These are phyloP conservation scores for Calonectria hongkongensis DNA, from an alignment of 2,329 filamentous ascomycete genomes.

Conservation along the genomic window DNA sequence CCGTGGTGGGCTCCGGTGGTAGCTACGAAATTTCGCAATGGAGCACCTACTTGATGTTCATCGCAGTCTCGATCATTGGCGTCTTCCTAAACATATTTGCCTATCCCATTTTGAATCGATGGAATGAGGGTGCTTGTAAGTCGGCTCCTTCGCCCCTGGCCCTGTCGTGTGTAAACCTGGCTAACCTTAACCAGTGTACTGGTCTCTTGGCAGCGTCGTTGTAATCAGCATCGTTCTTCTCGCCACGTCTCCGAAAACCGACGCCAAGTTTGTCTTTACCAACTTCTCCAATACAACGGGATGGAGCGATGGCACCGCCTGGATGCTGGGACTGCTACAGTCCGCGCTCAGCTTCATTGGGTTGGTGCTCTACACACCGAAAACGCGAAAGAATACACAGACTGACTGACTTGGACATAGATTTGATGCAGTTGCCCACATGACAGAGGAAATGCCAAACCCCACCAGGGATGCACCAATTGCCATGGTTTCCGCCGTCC, in stretches of 20 bases:
- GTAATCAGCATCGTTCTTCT: slow-evolving; percentile 66
- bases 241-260: slow-evolving; percentile 62
- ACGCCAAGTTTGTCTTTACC: slow-evolving; percentile 65
- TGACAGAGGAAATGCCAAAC: slow-evolving; percentile 68
- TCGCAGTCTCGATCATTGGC: slow-evolving; percentile 52
- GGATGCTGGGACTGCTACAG: slow-evolving; percentile 68
- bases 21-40: slow-evolving; percentile 62
- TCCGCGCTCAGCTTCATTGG: slow-evolving; percentile 59
- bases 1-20: slow-evolving; percentile 62
- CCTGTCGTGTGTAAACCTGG: neutral
- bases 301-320: slow-evolving; percentile 67
- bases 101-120: slow-evolving; percentile 63
- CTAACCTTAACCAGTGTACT: slow-evolving; percentile 57
- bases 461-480: slow-evolving; percentile 63
- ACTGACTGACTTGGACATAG: slow-evolving; percentile 37
- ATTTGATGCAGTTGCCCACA: slow-evolving; percentile 67
- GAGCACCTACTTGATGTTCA: slow-evolving; percentile 66
- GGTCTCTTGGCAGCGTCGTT: slow-evolving; percentile 64
- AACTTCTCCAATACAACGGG: slow-evolving; percentile 67
- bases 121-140: slow-evolving; percentile 64
- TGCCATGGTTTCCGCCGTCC: slow-evolving; percentile 63
- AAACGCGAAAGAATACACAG: neutral
- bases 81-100: slow-evolving; percentile 63
- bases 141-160: neutral
- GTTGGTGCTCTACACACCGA: neutral